These are phyloP conservation scores for Clonostachys chloroleuca DNA, from an alignment of 2,329 filamentous ascomycete genomes.

Conservation along the genomic window DNA sequence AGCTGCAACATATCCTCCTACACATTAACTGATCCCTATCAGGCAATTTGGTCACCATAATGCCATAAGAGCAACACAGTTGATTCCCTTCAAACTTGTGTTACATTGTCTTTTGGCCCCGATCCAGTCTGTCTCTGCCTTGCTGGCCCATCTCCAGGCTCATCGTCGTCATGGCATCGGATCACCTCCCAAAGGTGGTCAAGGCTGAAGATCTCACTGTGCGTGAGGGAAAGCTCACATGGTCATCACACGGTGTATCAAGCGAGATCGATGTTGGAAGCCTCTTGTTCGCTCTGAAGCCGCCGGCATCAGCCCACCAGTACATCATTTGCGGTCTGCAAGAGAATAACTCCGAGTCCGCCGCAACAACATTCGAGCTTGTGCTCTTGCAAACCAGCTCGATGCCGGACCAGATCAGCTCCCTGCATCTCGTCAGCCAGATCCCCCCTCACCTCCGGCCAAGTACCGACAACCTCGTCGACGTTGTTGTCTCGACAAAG, in stretches of 20 bases:
- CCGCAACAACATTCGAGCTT: slow-evolving; percentile 16
- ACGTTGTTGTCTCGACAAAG: slow-evolving; percentile 63
- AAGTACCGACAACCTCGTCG: slow-evolving; percentile 26
- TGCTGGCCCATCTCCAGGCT: neutral
- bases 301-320: neutral
- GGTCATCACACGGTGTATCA: slow-evolving; percentile 11
- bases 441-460: slow-evolving; percentile 31
- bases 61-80: neutral
- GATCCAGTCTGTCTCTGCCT: neutral
- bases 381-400: slow-evolving; percentile 18
- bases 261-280: slow-evolving; percentile 12
- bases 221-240: slow-evolving; percentile 15
- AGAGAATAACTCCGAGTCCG: slow-evolving; percentile 19
- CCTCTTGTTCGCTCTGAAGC: slow-evolving; percentile 17
- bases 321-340: slow-evolving; percentile 30
- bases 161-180: neutral
- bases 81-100: neutral
- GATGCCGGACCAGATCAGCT: slow-evolving; percentile 28
- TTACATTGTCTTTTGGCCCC: neutral
- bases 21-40: too few species aligned
- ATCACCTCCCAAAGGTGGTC: too few species aligned
- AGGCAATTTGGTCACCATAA: too few species aligned
- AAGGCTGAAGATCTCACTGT: neutral
- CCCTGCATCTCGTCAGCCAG: slow-evolving; percentile 24
- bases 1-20: too few species aligned